Percentiles rank a stretch among this genome's conserved stretches.
These are phyloP conservation scores for Xerocomus cyaneibrunnescens DNA, from an alignment of 1,284 basidiomycete genomes.

Conservation along the genomic window DNA sequence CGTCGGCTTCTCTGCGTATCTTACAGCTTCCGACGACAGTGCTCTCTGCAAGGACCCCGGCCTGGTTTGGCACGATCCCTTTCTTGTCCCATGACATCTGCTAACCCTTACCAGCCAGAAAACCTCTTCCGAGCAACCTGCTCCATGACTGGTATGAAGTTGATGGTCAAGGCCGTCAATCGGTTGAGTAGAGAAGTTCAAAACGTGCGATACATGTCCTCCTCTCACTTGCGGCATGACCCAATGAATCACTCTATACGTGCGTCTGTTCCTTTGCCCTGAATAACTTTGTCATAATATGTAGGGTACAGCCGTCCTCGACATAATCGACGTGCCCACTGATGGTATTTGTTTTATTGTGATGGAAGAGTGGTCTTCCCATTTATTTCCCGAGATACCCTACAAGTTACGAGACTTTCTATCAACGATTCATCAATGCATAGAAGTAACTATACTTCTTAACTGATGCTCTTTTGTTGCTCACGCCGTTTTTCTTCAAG, in stretches of 20 bases:
- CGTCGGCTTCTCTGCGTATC: constrained; percentile 36
- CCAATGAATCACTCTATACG: constrained; percentile 75
- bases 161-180: constrained; percentile 70
- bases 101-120: constrained; percentile 50
- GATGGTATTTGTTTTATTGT: constrained; percentile 64
- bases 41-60: constrained; percentile 68
- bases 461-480: not conserved
- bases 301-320: constrained; percentile 53
- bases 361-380: constrained; percentile 76
- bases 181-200: constrained; percentile 59
- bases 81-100: not conserved
- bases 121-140: constrained; percentile 67
- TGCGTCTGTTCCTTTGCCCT: constrained; percentile 36
- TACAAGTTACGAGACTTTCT: constrained; percentile 55
- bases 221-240: constrained; percentile 50
- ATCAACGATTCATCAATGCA: constrained; percentile 58
- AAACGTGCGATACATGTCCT: constrained; percentile 54
- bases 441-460: constrained; percentile 47
- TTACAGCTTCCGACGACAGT: constrained; percentile 47
- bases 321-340: constrained; percentile 53
- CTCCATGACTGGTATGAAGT: constrained; percentile 47
- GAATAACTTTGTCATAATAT: constrained; percentile 5
- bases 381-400: constrained; percentile 52
- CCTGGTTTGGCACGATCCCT: constrained; percentile 45
- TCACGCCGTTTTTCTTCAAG: constrained; percentile 36